These are phyloP conservation scores for Lithohypha guttulata DNA, from an alignment of 2,329 filamentous ascomycete species.

Conservation along the genomic window DNA sequence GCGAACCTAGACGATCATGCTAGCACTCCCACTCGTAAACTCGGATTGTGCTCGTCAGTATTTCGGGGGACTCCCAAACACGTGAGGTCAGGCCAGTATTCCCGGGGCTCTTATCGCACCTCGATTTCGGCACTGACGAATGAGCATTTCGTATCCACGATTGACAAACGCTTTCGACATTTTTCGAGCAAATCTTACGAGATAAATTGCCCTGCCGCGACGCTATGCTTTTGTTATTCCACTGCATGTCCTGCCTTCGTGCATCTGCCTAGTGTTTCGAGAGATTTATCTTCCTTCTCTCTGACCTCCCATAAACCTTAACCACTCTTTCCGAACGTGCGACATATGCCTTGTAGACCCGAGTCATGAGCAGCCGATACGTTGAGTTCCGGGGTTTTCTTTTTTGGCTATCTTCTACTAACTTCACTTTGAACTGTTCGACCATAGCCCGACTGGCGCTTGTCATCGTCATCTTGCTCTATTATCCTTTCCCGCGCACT, in stretches of 20 bases:
- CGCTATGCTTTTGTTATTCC: conserved; percentile 5
- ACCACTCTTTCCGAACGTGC: neutral
- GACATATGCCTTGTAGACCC: neutral
- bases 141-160: neutral
- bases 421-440: too few relatives aligned
- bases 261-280: conserved; percentile 2
- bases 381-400: too few relatives aligned
- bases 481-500: neutral
- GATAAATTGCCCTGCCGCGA: conserved; percentile 6
- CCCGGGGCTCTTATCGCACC: conserved; percentile 1
- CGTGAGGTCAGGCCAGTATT: too few relatives aligned
- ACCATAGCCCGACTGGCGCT: neutral
- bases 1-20: too few relatives aligned
- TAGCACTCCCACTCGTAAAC: too few relatives aligned
- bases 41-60: too few relatives aligned
- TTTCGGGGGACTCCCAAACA: too few relatives aligned
- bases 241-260: too few relatives aligned
- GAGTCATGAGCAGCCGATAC: neutral
- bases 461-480: neutral
- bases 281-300: neutral
- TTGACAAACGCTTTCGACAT: conserved; percentile 8
- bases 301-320: neutral
- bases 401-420: too few relatives aligned
- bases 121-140: neutral
- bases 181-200: conserved; percentile 9